Conservation (phyloP, 1,284 basidiomycete species). For the Marasmius fiardii region DNA sequence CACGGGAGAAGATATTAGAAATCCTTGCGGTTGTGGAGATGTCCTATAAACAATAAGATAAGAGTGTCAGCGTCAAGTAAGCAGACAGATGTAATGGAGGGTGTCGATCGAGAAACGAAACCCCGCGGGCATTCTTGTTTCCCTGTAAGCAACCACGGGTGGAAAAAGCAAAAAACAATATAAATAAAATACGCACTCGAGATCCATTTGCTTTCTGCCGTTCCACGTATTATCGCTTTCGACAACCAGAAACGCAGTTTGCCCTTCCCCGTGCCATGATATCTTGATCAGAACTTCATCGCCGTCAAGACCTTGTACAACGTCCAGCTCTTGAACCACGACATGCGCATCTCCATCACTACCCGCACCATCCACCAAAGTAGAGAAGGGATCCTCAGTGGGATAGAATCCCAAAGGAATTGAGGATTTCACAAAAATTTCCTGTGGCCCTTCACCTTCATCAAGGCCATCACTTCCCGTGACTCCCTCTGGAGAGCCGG, state of each 20-base stretch:
- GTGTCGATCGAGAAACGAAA: not conserved
- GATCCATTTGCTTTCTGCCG: not conserved
- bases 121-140: not conserved
- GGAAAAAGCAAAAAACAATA: not conserved
- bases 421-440: not conserved
- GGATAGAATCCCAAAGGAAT: not conserved
- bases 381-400: not conserved
- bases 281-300: not conserved
- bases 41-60: not conserved
- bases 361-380: not conserved
- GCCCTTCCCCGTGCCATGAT: slow-evolving; percentile 1
- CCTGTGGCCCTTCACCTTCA: not conserved
- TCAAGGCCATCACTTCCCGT: too few relatives aligned
- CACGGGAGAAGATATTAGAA: not conserved
- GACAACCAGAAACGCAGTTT: not conserved
- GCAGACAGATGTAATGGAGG: not conserved
- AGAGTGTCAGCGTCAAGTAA: not conserved
- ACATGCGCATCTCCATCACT: not conserved
- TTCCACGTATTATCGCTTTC: not conserved
- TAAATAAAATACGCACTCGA: slow-evolving; percentile 1
- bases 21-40: not conserved
- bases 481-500: not conserved
- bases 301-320: not conserved
- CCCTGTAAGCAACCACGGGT: not conserved
- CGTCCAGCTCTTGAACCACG: not conserved